Percentiles rank a stretch among this genome's conserved stretches.
phyloP scores from a whole-genome alignment of 2,329 filamentous ascomycete genomes.

The Diaporthe aspalathi region DNA sequence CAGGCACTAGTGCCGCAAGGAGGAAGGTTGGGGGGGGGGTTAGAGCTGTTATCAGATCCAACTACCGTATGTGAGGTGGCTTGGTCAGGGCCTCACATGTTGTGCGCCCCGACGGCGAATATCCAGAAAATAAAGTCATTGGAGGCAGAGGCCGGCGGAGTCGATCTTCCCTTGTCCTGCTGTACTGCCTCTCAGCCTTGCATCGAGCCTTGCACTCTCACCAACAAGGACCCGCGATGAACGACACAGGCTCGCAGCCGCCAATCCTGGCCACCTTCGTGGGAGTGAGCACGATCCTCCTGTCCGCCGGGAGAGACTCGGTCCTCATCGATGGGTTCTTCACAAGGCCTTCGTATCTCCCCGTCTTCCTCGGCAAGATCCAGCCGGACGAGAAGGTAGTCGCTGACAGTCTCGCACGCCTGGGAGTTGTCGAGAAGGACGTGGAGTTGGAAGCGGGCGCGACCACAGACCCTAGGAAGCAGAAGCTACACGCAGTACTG shows the following conservation, averaged over 20 bases:
- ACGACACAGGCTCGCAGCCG: too few relatives aligned
- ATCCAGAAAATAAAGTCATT: not conserved
- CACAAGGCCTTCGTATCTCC: slow-evolving; percentile 38
- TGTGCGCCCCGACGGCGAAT: not conserved
- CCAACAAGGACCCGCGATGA: not conserved
- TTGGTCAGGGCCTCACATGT: not conserved
- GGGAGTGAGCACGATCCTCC: slow-evolving; percentile 10
- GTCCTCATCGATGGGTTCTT: slow-evolving; percentile 44
- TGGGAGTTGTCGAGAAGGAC: not conserved
- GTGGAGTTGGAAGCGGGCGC: not conserved
- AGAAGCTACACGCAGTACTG: slow-evolving; percentile 4
- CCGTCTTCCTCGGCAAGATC: slow-evolving; percentile 15
- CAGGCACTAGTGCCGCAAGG: not conserved
- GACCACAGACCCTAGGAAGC: not conserved
- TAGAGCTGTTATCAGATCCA: not conserved
- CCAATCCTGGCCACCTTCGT: slow-evolving; percentile 14
- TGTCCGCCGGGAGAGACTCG: not conserved
- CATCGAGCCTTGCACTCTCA: not conserved
- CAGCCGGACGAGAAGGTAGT: slow-evolving; percentile 2
- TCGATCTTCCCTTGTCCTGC: not conserved
- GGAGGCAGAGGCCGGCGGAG: not conserved
- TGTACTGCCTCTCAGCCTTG: not conserved
- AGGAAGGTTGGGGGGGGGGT: not conserved
- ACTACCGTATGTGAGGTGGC: not conserved
- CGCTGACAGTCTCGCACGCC: slow-evolving; percentile 1